Base-by-base conservation (phyloP, 2,329 filamentous ascomycete species). In the Pseudogymnoascus sp. region DNA sequence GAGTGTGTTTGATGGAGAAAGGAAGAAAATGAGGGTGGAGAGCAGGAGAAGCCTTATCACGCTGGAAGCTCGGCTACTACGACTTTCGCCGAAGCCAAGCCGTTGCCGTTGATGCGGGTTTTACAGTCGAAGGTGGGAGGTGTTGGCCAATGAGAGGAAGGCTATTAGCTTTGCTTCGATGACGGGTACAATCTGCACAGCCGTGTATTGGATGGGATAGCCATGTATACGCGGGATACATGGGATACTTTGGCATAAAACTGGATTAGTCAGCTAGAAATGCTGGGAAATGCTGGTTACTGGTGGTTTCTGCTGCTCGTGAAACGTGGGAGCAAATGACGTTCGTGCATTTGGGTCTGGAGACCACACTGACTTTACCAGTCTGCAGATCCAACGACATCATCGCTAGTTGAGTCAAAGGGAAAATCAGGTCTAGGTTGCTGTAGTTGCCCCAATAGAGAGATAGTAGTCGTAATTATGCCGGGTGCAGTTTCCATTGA, bases 1-100 rank as follows among this genome's bases (percentile, higher is more conserved):
- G 64, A 62, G 31, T 64, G 63, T 63, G 62, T 62, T 64, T 38
- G 63, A 63, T 64, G 64, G 59, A 61, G 59, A 61, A 61, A 61
- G 38, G 59, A 61, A 42, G 59, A 61, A 61, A 61, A 42, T 40
- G 38, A 61, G 35, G 35, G 59, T 31, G 59, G 33, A 38, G 59
- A 61, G 59, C 10, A 61, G 59, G 24, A 61, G 59, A 61, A 61
- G 33, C 21, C 59, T 61, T 61, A 42, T 61, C 59, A 61, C 59
- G 59, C 24, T 31, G 59, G 59, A 61, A 61, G 59, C 59, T 61
- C 59, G 59, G 59, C 38, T 61, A 61, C 59, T 61, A 40, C 35
- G 38, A 61, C 59, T 61, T 61, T 40, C 59, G 33, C 59, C 59
- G 59, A 61, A 42, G 35, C 33, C 59, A 40, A 61, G 35, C 59